Evolutionary conservation across 2,329 filamentous ascomycete genomes (phyloP).

Genomic region (Dothistroma septosporum): DNA sequence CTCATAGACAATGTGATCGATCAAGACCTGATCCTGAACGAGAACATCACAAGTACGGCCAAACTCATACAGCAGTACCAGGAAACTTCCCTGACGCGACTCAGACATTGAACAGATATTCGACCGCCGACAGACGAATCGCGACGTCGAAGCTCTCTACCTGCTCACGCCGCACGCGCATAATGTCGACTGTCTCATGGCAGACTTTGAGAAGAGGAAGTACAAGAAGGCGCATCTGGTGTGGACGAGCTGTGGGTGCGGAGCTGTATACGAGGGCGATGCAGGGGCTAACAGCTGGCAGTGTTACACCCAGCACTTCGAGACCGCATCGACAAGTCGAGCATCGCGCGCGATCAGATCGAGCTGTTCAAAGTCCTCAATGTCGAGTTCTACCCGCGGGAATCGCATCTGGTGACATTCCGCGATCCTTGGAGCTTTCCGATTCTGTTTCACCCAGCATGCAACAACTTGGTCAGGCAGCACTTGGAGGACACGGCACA

Average conservation of each 20-base stretch:
- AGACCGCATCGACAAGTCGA: slow-evolving; percentile 69
- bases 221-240: slow-evolving; percentile 77
- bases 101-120: slow-evolving; percentile 95
- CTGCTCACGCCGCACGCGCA: slow-evolving; percentile 79
- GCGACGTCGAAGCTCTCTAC: slow-evolving; percentile 92
- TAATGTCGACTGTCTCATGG: slow-evolving; percentile 88
- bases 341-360: slow-evolving; percentile 66
- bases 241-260: slow-evolving; percentile 66
- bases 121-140: slow-evolving; percentile 73
- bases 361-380: slow-evolving; percentile 77
- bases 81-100: slow-evolving; percentile 31
- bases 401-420: slow-evolving; percentile 88
- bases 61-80: neutral
- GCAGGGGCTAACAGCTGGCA: slow-evolving; percentile 31
- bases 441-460: slow-evolving; percentile 82
- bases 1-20: slow-evolving; percentile 87
- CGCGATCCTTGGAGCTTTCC: slow-evolving; percentile 95
- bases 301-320: slow-evolving; percentile 67
- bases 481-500: slow-evolving; percentile 84
- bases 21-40: slow-evolving; percentile 94
- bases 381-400: slow-evolving; percentile 83
- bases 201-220: slow-evolving; percentile 79
- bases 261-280: neutral
- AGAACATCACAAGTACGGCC: slow-evolving; percentile 84
- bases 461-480: slow-evolving; percentile 74